phyloP scores from a whole-genome alignment of 257 asterid genomes.

The Anisodus tanguticus region DNA sequence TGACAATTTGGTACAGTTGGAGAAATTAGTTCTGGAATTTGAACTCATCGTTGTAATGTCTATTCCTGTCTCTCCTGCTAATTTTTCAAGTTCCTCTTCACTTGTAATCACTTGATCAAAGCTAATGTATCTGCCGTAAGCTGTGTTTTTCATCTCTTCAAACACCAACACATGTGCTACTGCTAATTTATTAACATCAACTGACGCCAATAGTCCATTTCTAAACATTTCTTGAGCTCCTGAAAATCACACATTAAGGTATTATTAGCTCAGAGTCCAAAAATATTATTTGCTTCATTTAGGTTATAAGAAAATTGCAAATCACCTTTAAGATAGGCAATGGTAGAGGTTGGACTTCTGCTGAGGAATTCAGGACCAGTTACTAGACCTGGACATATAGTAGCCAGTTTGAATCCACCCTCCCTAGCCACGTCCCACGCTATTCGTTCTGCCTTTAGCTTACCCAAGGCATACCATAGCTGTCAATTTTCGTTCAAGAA shows the following conservation, averaged over 20 bases:
- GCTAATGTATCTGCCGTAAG: slow-evolving; percentile 71
- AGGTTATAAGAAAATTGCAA: neutral
- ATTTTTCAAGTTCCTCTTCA: slow-evolving; percentile 54
- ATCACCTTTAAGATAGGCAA: slow-evolving; percentile 73
- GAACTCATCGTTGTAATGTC: slow-evolving; percentile 35
- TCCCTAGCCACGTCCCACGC: slow-evolving; percentile 74
- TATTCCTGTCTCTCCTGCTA: slow-evolving; percentile 60
- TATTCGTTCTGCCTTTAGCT: slow-evolving; percentile 77
- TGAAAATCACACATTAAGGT: neutral
- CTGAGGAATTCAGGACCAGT: slow-evolving; percentile 63
- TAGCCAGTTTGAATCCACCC: slow-evolving; percentile 58
- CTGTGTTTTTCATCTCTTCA: slow-evolving; percentile 69
- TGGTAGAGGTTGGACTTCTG: slow-evolving; percentile 68
- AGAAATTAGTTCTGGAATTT: slow-evolving; percentile 45
- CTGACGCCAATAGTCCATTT: slow-evolving; percentile 65
- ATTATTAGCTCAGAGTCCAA: neutral
- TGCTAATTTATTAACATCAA: slow-evolving; percentile 62
- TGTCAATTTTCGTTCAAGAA: slow-evolving; percentile 35
- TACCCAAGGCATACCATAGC: slow-evolving; percentile 98
- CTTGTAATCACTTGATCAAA: slow-evolving; percentile 57
- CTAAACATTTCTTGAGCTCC: slow-evolving; percentile 73
- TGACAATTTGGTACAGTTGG: slow-evolving; percentile 47
- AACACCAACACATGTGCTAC: slow-evolving; percentile 70
- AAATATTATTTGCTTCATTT: neutral
- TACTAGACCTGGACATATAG: slow-evolving; percentile 81